Percentiles rank a stretch among this genome's conserved stretches.
These are phyloP conservation scores for Monosporozyma aerobia DNA, from an alignment of 805 yeast genomes.

Conservation along the genomic window DNA sequence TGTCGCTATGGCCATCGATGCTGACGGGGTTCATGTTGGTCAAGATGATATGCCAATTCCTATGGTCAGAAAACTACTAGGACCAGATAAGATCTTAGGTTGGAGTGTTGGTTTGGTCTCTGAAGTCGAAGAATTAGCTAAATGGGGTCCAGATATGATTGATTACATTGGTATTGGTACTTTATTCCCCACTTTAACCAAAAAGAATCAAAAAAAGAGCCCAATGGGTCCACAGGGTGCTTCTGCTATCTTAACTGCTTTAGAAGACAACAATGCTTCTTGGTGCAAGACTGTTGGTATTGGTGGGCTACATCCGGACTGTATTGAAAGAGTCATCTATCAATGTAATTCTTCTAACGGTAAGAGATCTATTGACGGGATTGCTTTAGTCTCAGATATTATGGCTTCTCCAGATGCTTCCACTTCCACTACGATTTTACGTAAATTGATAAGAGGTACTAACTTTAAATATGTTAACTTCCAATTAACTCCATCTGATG, in stretches of 20 bases:
- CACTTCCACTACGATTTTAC: conserved; percentile 37
- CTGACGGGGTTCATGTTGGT: conserved; percentile 90
- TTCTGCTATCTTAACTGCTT: conserved; percentile 40
- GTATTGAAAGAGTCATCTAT: conserved; percentile 49
- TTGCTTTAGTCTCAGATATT: conserved; percentile 80
- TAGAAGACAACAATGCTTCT: conserved; percentile 30
- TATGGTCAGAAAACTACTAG: conserved; percentile 53
- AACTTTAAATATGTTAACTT: conserved; percentile 12
- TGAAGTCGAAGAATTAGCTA: conserved; percentile 36
- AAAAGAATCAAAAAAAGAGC: conserved; percentile 41
- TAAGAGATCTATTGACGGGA: conserved; percentile 53
- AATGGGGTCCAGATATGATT: conserved; percentile 32
- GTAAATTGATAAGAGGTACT: conserved; percentile 15
- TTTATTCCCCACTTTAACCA: conserved; percentile 65
- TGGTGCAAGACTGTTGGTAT: conserved; percentile 60
- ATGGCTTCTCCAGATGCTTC: conserved; percentile 56
- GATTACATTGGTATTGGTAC: conserved; percentile 87
- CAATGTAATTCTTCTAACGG: conserved; percentile 39
- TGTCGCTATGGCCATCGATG: conserved; percentile 80
- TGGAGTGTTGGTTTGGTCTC: conserved; percentile 55
- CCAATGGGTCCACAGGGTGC: conserved; percentile 70
- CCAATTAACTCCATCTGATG: neutral
- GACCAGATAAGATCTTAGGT: conserved; percentile 70
- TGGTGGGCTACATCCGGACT: conserved; percentile 65
- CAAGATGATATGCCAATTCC: conserved; percentile 69